Conservation (phyloP, 208 protist genomes). For the Acanthamoeba comandoni region DNA sequence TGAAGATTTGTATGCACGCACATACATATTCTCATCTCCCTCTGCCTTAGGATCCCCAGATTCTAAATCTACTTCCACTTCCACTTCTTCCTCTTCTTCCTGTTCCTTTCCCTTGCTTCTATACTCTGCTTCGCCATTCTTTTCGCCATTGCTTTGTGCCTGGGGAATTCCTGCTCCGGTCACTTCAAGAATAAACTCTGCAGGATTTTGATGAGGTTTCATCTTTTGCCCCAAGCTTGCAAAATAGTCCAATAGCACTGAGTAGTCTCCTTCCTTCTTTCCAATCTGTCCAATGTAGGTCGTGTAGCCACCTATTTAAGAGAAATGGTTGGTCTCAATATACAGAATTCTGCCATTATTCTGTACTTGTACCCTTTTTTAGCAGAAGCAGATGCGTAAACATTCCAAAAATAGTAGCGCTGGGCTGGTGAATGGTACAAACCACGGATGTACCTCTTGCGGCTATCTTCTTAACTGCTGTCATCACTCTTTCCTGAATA, state of each 20-base stretch:
- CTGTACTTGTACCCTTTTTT: constrained; percentile 40
- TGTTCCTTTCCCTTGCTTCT: not conserved
- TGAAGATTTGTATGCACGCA: not conserved
- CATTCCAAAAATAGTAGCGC: constrained; percentile 44
- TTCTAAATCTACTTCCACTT: not conserved
- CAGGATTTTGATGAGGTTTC: constrained; percentile 47
- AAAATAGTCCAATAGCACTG: constrained; percentile 45
- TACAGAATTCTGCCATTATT: not conserved
- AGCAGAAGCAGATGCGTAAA: constrained; percentile 74
- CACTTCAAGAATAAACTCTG: constrained; percentile 65
- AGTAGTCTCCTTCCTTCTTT: constrained; percentile 15
- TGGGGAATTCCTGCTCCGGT: not conserved
- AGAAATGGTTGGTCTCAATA: not conserved
- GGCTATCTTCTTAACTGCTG: constrained; percentile 33
- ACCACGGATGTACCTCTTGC: constrained; percentile 16
- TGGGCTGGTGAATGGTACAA: constrained; percentile 72
- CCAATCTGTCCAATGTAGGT: constrained; percentile 43
- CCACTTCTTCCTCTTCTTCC: not conserved
- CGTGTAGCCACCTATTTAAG: not conserved
- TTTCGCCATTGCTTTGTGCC: constrained; percentile 7
- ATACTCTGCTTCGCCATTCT: not conserved
- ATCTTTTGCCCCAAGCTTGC: not conserved
- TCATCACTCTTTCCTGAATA: constrained; percentile 42
- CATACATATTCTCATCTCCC: not conserved
- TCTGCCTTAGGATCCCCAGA: not conserved